phyloP scores from a whole-genome alignment of 306 rosid genomes.

The Carpinus fangiana region DNA sequence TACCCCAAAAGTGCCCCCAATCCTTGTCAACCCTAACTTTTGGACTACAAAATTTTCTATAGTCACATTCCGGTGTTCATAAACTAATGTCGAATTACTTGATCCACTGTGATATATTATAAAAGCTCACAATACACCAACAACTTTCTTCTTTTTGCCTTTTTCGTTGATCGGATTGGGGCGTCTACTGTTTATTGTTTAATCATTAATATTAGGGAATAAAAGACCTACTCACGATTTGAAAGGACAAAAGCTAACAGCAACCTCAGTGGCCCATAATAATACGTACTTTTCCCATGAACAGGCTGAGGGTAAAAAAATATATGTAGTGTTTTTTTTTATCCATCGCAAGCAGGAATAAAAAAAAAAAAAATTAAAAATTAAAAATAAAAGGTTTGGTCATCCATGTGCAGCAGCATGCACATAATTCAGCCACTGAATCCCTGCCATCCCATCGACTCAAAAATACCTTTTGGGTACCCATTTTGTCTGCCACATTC shows the following conservation, averaged over 20 bases:
- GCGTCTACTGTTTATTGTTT: too few relatives aligned
- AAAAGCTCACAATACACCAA: too few relatives aligned
- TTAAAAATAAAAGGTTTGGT: background rate
- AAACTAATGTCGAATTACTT: too few relatives aligned
- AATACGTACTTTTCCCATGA: background rate
- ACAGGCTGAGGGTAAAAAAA: background rate
- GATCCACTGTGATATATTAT: too few relatives aligned
- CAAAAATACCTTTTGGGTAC: slow-evolving; percentile 6
- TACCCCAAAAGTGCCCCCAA: too few relatives aligned
- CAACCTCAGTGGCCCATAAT: background rate
- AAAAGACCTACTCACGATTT: too few relatives aligned
- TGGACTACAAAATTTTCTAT: too few relatives aligned
- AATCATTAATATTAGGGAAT: background rate
- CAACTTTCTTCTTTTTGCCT: too few relatives aligned
- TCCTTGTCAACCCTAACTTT: too few relatives aligned
- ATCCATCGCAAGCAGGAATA: background rate
- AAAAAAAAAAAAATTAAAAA: too few relatives aligned
- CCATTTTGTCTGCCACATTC: slow-evolving; percentile 46
- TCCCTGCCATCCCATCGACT: slow-evolving; percentile 10
- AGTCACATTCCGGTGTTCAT: too few relatives aligned
- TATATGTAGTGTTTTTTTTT: background rate
- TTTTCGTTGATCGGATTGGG: too few relatives aligned
- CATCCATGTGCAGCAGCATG: slow-evolving; percentile 33
- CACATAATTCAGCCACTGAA: slow-evolving; percentile 10
- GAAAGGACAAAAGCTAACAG: background rate